A percentile compares a stretch with the other conserved stretches of the same genome.
Evolutionary conservation across 441 rosid species (phyloP).

Genomic region (Mallotus japonicus): DNA sequence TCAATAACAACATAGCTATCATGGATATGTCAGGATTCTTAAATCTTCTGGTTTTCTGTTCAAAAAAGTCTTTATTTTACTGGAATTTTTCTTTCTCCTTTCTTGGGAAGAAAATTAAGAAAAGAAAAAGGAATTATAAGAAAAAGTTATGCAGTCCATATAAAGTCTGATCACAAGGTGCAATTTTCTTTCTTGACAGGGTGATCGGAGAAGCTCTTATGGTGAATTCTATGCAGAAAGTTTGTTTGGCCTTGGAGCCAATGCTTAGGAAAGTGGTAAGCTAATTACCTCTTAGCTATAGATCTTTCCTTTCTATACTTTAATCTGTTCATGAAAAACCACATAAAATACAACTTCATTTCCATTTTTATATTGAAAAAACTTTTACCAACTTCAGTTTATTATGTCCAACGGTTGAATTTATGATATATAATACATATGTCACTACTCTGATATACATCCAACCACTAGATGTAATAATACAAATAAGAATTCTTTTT

Average conservation of each 20-base stretch:
- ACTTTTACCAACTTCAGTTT: too few species aligned
- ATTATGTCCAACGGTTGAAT: too few species aligned
- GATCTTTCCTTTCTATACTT: too few species aligned
- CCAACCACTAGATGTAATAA: too few species aligned
- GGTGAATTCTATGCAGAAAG: constrained; percentile 36
- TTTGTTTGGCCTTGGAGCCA: constrained; percentile 57
- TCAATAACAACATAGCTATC: neutral
- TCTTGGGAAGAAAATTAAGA: too few species aligned
- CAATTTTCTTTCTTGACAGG: constrained; percentile 32
- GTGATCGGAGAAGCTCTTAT: constrained; percentile 43
- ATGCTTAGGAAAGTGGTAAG: constrained; percentile 69
- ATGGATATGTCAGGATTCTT: neutral
- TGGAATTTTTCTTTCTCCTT: neutral
- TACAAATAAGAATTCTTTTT: too few species aligned
- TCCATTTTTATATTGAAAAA: neutral
- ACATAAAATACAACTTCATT: neutral
- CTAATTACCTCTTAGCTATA: neutral
- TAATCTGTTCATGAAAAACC: neutral
- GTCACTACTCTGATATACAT: too few species aligned
- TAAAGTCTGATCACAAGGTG: neutral
- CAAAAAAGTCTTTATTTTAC: neutral
- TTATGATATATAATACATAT: too few species aligned
- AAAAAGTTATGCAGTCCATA: neutral
- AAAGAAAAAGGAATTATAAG: too few species aligned
- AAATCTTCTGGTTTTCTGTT: neutral